Conservation (phyloP, 768 basidiomycete genomes). For the Lepiota brunneoincarnata region DNA sequence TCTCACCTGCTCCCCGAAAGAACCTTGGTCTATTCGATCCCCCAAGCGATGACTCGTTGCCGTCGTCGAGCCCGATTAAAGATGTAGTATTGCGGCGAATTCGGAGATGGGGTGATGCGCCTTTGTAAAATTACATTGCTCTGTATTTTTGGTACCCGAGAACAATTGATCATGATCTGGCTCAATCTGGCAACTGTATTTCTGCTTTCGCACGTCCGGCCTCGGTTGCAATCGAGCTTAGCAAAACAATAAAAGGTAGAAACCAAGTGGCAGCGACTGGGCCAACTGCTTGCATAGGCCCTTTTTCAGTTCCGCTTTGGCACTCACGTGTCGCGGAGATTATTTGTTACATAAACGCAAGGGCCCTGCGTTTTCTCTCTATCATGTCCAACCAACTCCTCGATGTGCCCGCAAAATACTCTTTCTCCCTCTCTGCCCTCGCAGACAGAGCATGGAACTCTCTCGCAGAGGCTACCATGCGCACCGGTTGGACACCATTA, state of each 20-base stretch:
- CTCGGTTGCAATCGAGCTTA: too few relatives aligned
- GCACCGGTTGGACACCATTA: conserved; percentile 40
- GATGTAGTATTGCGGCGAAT: conserved; percentile 18
- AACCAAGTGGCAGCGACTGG: too few relatives aligned
- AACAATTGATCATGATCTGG: too few relatives aligned
- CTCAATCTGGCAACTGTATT: too few relatives aligned
- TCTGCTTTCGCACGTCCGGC: too few relatives aligned
- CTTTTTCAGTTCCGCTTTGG: not conserved
- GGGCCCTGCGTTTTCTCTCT: not conserved
- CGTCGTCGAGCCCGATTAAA: conserved; percentile 25
- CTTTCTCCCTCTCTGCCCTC: conserved; percentile 39
- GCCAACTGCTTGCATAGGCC: too few relatives aligned
- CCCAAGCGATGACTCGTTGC: conserved; percentile 24
- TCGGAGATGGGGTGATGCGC: conserved; percentile 15
- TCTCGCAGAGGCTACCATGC: conserved; percentile 38
- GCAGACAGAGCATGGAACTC: conserved; percentile 41
- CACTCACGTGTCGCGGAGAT: not conserved
- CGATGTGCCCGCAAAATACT: conserved; percentile 39
- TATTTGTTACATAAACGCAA: not conserved
- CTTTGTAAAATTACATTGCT: not conserved
- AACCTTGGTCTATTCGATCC: conserved; percentile 3
- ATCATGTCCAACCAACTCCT: conserved; percentile 32
- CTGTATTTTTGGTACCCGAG: not conserved
- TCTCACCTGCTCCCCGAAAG: conserved; percentile 48
- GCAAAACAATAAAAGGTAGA: too few relatives aligned